Percentiles rank a stretch among this genome's conserved stretches.
Conservation (phyloP, 2,329 filamentous ascomycete species). For the Colletotrichum musae region DNA sequence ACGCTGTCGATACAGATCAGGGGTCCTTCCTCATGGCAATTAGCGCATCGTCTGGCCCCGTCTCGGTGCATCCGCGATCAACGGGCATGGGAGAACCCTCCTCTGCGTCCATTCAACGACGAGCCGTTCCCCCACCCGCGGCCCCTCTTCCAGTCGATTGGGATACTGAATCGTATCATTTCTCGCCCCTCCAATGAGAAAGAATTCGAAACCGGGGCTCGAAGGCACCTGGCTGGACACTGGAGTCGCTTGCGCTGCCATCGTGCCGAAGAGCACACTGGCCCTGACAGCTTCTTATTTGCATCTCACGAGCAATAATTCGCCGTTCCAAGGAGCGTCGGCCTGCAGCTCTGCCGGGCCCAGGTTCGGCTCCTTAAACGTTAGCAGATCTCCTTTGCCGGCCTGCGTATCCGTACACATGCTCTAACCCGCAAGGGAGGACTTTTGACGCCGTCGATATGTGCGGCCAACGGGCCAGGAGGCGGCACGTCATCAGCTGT, state of each 20-base stretch:
- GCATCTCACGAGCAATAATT: constrained; percentile 11
- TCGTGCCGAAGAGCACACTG: neutral
- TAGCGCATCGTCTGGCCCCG: constrained; percentile 38
- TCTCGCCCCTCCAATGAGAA: constrained; percentile 18
- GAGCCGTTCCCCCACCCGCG: constrained; percentile 17
- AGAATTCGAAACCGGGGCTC: constrained; percentile 5
- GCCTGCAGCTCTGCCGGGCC: constrained; percentile 12
- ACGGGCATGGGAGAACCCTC: constrained; percentile 11
- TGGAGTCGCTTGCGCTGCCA: constrained; percentile 1
- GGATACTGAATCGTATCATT: constrained; percentile 40
- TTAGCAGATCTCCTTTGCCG: constrained; percentile 18
- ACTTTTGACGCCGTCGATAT: constrained; percentile 16
- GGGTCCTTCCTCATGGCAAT: constrained; percentile 38
- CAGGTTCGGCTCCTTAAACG: constrained; percentile 8
- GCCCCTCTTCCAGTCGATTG: constrained; percentile 36
- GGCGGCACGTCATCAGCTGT: constrained; percentile 12
- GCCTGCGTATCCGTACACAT: constrained; percentile 7
- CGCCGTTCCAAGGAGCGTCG: neutral
- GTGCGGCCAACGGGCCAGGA: constrained; percentile 22
- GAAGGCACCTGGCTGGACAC: constrained; percentile 1
- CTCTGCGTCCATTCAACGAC: constrained; percentile 24
- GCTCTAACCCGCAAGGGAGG: constrained; percentile 8
- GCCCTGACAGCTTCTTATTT: constrained; percentile 6
- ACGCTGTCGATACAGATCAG: constrained; percentile 34
- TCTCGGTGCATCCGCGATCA: constrained; percentile 41